Percentiles rank a stretch among this genome's conserved stretches.
Conservation (phyloP, 1,139 yeast genomes). For the Pichia terricola region DNA sequence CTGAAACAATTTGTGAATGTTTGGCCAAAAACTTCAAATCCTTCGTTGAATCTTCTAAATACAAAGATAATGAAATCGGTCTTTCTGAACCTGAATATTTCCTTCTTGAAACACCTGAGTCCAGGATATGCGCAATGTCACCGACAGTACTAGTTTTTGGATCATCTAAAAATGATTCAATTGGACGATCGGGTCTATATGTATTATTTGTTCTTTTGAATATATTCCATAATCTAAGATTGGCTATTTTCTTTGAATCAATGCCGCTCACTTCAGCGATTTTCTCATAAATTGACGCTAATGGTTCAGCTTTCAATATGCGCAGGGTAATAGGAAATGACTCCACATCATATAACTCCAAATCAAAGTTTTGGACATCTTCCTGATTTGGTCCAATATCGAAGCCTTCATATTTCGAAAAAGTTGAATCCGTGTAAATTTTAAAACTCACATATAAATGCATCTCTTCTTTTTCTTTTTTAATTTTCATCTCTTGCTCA, state of each 20-base stretch:
- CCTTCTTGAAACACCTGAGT: conserved; percentile 10
- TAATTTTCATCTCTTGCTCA: conserved; percentile 45
- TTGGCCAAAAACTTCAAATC: conserved; percentile 12
- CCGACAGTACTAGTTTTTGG: conserved; percentile 22
- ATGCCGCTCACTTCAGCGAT: conserved; percentile 40
- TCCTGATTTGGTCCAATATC: conserved; percentile 63
- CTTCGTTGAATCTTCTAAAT: conserved; percentile 19
- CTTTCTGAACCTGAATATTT: conserved; percentile 9
- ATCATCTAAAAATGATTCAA: conserved; percentile 28
- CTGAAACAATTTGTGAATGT: too few species aligned
- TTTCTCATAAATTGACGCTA: conserved; percentile 31
- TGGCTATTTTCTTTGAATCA: conserved; percentile 20
- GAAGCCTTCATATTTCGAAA: conserved; percentile 58
- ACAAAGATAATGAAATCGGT: conserved; percentile 16
- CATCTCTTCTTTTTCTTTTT: conserved; percentile 63
- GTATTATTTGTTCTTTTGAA: conserved; percentile 69
- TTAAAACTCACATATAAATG: conserved; percentile 60
- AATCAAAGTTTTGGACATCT: conserved; percentile 36
- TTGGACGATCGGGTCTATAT: conserved; percentile 48
- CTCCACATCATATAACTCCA: conserved; percentile 35
- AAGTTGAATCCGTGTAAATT: conserved; percentile 39
- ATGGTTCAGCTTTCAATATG: conserved; percentile 47
- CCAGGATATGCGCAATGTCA: conserved; percentile 17
- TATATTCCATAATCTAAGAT: conserved; percentile 56
- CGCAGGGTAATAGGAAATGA: conserved; percentile 45